Percentiles rank a stretch among this genome's conserved stretches.
Evolutionary conservation across 805 yeast species (phyloP).

Genomic region (Pichia occidentalis): DNA sequence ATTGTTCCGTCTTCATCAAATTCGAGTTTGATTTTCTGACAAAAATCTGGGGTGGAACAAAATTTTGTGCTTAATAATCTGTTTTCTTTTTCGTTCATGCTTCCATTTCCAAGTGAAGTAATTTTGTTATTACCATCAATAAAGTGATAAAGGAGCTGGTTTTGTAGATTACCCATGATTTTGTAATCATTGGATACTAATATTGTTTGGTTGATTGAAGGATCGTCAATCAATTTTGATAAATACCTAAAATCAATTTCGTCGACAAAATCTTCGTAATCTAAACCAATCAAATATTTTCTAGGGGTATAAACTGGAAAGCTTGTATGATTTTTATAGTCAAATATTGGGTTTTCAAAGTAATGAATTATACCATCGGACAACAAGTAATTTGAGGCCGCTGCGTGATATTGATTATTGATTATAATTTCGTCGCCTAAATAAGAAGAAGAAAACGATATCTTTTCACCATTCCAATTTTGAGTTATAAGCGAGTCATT

Average conservation of each 20-base stretch:
- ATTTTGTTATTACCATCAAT: constrained; percentile 35
- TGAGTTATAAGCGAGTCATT: constrained; percentile 10
- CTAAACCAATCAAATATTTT: constrained; percentile 52
- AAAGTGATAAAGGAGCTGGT: constrained; percentile 58
- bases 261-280: constrained; percentile 57
- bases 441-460: constrained; percentile 19
- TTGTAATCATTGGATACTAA: constrained; percentile 40
- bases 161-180: constrained; percentile 20
- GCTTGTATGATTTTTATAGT: constrained; percentile 8
- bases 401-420: constrained; percentile 30
- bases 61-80: constrained; percentile 42
- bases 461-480: constrained; percentile 26
- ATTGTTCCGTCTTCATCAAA: constrained; percentile 27
- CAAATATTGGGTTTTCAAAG: constrained; percentile 31
- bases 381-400: constrained; percentile 36
- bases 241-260: constrained; percentile 61
- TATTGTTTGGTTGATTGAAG: constrained; percentile 48
- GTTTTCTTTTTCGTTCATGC: neutral
- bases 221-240: constrained; percentile 49
- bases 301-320: constrained; percentile 41
- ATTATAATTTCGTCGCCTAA: constrained; percentile 33
- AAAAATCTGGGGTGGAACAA: constrained; percentile 45
- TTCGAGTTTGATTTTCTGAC: constrained; percentile 51
- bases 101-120: no score
- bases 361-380: constrained; percentile 46